phyloP scores from a whole-genome alignment of 768 basidiomycete species.

The Suillus sp. region DNA sequence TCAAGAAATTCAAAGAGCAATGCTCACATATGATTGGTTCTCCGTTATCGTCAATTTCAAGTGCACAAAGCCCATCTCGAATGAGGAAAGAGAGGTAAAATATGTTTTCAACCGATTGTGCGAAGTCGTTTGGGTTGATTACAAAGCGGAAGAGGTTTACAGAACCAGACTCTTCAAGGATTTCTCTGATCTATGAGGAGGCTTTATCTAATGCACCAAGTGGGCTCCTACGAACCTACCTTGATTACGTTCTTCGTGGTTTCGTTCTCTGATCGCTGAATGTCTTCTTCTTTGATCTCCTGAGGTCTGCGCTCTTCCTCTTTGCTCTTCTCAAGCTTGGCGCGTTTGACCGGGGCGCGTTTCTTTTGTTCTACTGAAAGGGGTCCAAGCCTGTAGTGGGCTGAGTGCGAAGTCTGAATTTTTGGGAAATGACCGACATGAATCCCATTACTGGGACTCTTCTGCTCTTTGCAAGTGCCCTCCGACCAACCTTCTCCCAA shows the following conservation, averaged over 20 bases:
- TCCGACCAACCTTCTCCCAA: conserved; percentile 87
- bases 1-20: not conserved
- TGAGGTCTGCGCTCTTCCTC: conserved; percentile 72
- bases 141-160: conserved; percentile 87
- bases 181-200: conserved; percentile 53
- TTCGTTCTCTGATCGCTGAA: conserved; percentile 82
- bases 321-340: conserved; percentile 71
- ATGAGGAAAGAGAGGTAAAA: conserved; percentile 96
- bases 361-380: conserved; percentile 86
- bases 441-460: conserved; percentile 83
- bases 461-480: conserved; percentile 77
- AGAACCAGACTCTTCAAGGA: conserved; percentile 50
- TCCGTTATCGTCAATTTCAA: conserved; percentile 66
- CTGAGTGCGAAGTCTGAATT: conserved; percentile 18
- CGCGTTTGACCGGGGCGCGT: conserved; percentile 57
- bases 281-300: conserved; percentile 82
- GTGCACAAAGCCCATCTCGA: conserved; percentile 76
- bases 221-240: conserved; percentile 43
- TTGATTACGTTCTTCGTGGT: conserved; percentile 82
- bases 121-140: conserved; percentile 87
- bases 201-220: not conserved
- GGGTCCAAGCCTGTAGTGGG: conserved; percentile 77
- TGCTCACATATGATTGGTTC: conserved; percentile 75
- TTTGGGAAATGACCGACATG: conserved; percentile 59
- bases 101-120: conserved; percentile 94